A percentile compares a stretch with the other conserved stretches of the same genome.
Evolutionary conservation across 2,329 filamentous ascomycete species (phyloP).

Genomic region (Fusarium sp.): DNA sequence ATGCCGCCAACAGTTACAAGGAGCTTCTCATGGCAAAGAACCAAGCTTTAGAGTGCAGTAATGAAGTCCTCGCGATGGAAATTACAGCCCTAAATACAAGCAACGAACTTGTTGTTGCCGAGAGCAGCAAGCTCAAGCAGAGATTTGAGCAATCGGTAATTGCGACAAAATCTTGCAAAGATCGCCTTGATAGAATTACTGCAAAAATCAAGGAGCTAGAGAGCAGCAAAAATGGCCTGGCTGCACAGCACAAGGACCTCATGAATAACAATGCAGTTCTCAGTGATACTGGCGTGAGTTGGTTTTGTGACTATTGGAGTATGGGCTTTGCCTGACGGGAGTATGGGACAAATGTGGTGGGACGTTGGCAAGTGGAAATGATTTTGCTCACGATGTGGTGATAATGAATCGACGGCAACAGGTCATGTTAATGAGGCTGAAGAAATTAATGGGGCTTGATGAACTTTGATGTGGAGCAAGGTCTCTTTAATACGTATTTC

Average conservation of each 20-base stretch:
- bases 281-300: neutral
- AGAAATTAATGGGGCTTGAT: fast-evolving
- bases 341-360: fast-evolving
- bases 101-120: neutral
- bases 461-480: fast-evolving
- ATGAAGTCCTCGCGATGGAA: neutral
- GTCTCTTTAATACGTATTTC: fast-evolving
- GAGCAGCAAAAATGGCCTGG: neutral
- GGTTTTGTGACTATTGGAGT: fast-evolving
- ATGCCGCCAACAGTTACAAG: fast-evolving
- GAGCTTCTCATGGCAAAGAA: neutral
- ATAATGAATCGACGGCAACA: fast-evolving
- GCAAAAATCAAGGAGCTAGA: neutral
- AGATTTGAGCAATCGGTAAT: neutral
- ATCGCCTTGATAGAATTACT: fast-evolving
- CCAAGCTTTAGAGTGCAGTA: neutral
- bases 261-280: neutral
- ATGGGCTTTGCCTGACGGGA: fast-evolving
- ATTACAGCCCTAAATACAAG: no score
- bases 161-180: neutral
- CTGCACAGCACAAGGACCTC: neutral
- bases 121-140: neutral
- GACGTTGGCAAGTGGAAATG: fast-evolving
- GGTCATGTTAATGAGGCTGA: fast-evolving
- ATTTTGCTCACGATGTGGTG: fast-evolving